phyloP scores from a whole-genome alignment of 495 filamentous ascomycete genomes.

The Xylaria palmicola region DNA sequence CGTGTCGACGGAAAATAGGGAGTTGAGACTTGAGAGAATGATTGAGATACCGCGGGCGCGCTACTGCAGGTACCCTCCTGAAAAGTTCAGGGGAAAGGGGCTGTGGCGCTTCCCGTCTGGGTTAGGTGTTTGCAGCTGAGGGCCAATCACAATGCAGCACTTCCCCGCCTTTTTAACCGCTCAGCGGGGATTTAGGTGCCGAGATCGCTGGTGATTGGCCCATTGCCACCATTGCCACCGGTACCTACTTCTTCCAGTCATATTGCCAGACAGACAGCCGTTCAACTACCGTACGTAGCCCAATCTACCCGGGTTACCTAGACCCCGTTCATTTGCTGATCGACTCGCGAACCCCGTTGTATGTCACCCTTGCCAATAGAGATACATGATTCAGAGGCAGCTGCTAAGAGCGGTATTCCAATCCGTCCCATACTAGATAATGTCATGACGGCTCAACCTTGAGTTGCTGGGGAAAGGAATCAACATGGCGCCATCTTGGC shows the following conservation, averaged over 20 bases:
- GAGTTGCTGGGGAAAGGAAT: too few relatives aligned
- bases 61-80: slow-evolving; percentile 17
- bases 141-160: neutral
- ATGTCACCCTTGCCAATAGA: neutral
- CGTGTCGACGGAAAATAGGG: neutral
- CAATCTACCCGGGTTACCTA: neutral
- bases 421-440: too few relatives aligned
- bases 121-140: neutral
- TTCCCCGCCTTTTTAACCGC: neutral
- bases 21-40: neutral
- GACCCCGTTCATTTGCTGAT: neutral
- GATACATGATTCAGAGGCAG: too few relatives aligned
- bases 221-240: too few relatives aligned
- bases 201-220: neutral
- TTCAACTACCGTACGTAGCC: neutral
- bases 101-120: slow-evolving; percentile 5
- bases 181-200: neutral
- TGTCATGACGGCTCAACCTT: too few relatives aligned
- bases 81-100: neutral
- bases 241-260: too few relatives aligned
- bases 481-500: too few relatives aligned
- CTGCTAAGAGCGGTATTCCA: too few relatives aligned
- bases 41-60: neutral
- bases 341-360: neutral
- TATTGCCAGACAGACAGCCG: too few relatives aligned